Conservation (phyloP, 352 stramenopile genomes). For the Phytophthora sojae region DNA sequence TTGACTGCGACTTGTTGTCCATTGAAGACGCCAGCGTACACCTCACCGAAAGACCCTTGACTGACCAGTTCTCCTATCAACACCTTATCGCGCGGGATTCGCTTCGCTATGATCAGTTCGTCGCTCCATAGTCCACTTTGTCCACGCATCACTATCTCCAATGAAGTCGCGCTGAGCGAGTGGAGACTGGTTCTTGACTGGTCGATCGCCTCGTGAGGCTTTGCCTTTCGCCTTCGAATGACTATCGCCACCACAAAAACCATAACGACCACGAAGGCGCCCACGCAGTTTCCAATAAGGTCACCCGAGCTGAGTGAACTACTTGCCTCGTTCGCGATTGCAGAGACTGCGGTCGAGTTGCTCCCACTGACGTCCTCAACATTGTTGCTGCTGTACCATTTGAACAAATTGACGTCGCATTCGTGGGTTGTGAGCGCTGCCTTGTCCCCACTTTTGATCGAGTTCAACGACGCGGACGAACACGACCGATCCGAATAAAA, state of each 20-base stretch:
- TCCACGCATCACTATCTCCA: slow-evolving; percentile 28
- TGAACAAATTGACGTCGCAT: slow-evolving; percentile 25
- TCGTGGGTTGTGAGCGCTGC: slow-evolving; percentile 17
- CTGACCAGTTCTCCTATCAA: slow-evolving; percentile 33
- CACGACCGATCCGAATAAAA: slow-evolving; percentile 26
- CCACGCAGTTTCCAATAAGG: slow-evolving; percentile 24
- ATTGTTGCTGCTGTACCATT: slow-evolving; percentile 36
- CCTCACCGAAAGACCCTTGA: slow-evolving; percentile 43
- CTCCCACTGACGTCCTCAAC: slow-evolving; percentile 8
- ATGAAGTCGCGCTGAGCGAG: neutral
- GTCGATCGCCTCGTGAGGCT: too few relatives aligned
- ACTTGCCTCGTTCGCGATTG: neutral
- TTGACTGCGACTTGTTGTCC: slow-evolving; percentile 48
- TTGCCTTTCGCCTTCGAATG: slow-evolving; percentile 10
- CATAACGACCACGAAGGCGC: slow-evolving; percentile 10
- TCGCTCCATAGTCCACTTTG: slow-evolving; percentile 45
- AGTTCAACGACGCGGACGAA: slow-evolving; percentile 6
- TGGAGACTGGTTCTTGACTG: too few relatives aligned
- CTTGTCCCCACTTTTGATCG: slow-evolving; percentile 9
- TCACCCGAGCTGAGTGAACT: slow-evolving; percentile 10
- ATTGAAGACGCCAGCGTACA: slow-evolving; percentile 44
- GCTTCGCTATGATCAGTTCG: slow-evolving; percentile 44
- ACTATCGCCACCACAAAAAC: slow-evolving; percentile 17
- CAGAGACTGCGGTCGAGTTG: neutral
- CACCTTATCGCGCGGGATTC: slow-evolving; percentile 49